Evolutionary conservation across 2,329 filamentous ascomycete genomes (phyloP), one percentile per base, ranked within the genome.

Genomic region (Exophiala calicioides): DNA sequence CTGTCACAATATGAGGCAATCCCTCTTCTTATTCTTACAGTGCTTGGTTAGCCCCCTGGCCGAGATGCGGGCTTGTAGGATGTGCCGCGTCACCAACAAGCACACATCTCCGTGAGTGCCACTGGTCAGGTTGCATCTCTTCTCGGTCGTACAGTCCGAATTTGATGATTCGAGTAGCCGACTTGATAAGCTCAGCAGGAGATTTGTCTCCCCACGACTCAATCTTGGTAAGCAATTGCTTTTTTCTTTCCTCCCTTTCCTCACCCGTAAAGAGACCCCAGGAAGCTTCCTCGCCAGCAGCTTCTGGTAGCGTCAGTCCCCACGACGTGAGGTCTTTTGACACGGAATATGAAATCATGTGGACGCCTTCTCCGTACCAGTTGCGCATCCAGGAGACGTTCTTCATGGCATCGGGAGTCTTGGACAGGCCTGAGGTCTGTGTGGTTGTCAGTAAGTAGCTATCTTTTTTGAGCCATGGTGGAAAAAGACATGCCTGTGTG

Each of bases 21-120:
- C n/a, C n/a, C n/a, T n/a, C n/a, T n/a, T n/a, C n/a, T n/a, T n/a
- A n/a, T n/a, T 15, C 33, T 29, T 43, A 51, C 49, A 52, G 35
- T 21, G 49, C 49, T n/a, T 52, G 49, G 13, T 52, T 52, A 6
- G 44, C 49, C 3, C 49, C 49, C 18, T 52, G 49, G 0, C 49
- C 49, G 3, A 52, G 31, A 32, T 52, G 49, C 0, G 49, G 49
- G n/a, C 44, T 47, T 9, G 49, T 47, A 15, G 44, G 49, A 32
- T 52, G 49, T 3, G 44, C 49, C 4, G 49, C 49, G 35, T 52
- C 49, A 9, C 49, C 49, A 1, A 41, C 39, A 3, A 47, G 29
- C 5, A 47, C 49, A 41, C 16, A 31, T 12, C 44, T 26, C 23
- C 16, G 20, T 1, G 49, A 44, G 23, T 47, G 30, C 49, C 49